Percentiles rank a stretch among this genome's conserved stretches.
Conservation (phyloP, 305 asterid species). For the Nicotiana rustica region DNA sequence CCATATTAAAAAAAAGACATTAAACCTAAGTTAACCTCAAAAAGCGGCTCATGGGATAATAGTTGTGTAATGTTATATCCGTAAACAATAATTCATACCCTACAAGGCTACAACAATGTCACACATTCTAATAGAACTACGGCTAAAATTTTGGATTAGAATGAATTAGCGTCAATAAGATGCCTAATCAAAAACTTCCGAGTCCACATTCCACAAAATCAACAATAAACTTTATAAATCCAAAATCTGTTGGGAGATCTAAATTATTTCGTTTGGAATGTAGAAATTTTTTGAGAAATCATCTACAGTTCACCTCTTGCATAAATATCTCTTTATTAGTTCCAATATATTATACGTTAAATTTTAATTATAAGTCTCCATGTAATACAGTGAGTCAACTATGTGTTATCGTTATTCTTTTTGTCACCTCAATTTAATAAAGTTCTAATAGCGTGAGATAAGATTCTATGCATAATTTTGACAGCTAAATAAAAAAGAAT, state of each 20-base stretch:
- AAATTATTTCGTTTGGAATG: background rate
- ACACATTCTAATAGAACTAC: too few relatives aligned
- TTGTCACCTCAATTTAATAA: background rate
- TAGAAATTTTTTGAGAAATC: background rate
- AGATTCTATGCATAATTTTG: slow-evolving; percentile 26
- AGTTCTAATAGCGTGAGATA: background rate
- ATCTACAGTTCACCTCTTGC: background rate
- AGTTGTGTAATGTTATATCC: too few relatives aligned
- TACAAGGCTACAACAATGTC: too few relatives aligned
- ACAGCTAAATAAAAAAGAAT: slow-evolving; percentile 23
- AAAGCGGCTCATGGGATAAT: too few relatives aligned
- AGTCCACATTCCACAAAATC: background rate
- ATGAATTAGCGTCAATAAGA: background rate
- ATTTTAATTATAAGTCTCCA: background rate
- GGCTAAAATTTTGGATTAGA: too few relatives aligned
- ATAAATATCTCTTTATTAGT: slow-evolving; percentile 6
- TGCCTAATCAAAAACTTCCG: background rate
- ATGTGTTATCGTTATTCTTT: background rate
- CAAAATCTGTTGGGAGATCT: background rate
- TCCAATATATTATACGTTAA: background rate
- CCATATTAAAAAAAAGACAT: too few relatives aligned
- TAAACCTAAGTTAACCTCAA: too few relatives aligned
- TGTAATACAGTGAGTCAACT: background rate
- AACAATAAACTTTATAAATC: background rate
- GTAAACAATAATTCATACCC: too few relatives aligned